Percentiles rank a stretch among this genome's conserved stretches.
phyloP scores from a whole-genome alignment of 2,329 filamentous ascomycete species.

The Bertia moriformis region DNA sequence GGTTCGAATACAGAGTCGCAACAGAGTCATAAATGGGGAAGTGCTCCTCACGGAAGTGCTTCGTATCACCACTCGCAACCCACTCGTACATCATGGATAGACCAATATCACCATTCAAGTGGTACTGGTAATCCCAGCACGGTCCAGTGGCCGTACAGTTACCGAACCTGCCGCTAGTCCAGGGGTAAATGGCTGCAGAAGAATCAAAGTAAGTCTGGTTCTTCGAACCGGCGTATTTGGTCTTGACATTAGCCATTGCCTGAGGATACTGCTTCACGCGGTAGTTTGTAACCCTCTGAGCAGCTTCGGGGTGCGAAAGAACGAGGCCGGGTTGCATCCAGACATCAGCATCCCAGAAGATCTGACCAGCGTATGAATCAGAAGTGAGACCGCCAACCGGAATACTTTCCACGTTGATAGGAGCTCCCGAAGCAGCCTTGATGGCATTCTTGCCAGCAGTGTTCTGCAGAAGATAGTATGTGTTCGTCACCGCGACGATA shows the following conservation, averaged over 20 bases:
- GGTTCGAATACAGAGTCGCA: conserved; percentile 43
- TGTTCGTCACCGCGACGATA: conserved; percentile 36
- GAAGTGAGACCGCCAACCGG: conserved; percentile 54
- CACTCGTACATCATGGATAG: conserved; percentile 21
- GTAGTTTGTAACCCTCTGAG: conserved; percentile 50
- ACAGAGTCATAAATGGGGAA: conserved; percentile 51
- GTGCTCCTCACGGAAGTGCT: conserved; percentile 22
- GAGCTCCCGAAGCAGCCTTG: conserved; percentile 25
- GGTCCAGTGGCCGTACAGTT: conserved; percentile 50
- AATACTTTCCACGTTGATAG: conserved; percentile 43
- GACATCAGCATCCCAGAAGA: conserved; percentile 22
- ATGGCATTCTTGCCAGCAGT: conserved; percentile 23
- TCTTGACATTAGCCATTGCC: conserved; percentile 28
- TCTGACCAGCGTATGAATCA: conserved; percentile 49
- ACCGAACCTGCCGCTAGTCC: conserved; percentile 52
- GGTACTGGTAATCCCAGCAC: conserved; percentile 61
- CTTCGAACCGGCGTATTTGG: conserved; percentile 37
- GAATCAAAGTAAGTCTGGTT: conserved; percentile 39
- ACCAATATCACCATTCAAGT: conserved; percentile 56
- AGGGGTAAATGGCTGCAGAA: conserved; percentile 48
- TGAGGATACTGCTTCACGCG: conserved; percentile 41
- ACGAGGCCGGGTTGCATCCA: conserved; percentile 41
- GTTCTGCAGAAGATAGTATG: conserved; percentile 40
- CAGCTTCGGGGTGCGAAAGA: conserved; percentile 44
- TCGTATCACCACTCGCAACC: conserved; percentile 15